A percentile compares a stretch with the other conserved stretches of the same genome.
These are phyloP conservation scores for Areca catechu DNA, from an alignment of 176 grass and related monocot genomes.

Conservation along the genomic window DNA sequence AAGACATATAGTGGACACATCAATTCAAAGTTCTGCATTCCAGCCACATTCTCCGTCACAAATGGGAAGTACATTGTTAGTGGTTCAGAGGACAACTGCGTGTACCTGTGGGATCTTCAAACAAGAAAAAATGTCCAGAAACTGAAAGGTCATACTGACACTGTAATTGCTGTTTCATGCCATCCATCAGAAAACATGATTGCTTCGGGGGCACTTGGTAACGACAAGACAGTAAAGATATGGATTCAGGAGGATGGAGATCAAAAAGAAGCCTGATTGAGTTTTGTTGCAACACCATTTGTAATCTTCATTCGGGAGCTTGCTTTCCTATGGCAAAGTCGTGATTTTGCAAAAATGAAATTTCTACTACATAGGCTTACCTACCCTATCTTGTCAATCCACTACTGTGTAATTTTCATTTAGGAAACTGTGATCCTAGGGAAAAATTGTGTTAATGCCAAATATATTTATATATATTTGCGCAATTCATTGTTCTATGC, in stretches of 20 bases:
- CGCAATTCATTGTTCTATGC: too few relatives aligned
- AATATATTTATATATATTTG: too few relatives aligned
- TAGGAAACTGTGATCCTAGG: too few relatives aligned
- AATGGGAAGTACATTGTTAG: conserved; percentile 87
- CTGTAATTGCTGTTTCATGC: conserved; percentile 69
- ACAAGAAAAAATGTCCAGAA: conserved; percentile 81
- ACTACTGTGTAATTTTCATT: too few relatives aligned
- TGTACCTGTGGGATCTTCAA: conserved; percentile 95
- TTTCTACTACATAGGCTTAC: too few relatives aligned
- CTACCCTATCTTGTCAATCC: too few relatives aligned
- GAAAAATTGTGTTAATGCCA: too few relatives aligned
- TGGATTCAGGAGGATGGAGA: conserved; percentile 71
- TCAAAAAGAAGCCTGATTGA: conserved; percentile 19
- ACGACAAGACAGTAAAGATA: conserved; percentile 79
- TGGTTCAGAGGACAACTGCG: conserved; percentile 77
- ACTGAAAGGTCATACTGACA: conserved; percentile 74
- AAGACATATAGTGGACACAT: conserved; percentile 87
- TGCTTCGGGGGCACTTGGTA: conserved; percentile 66
- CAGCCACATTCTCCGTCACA: conserved; percentile 72
- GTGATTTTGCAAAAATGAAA: too few relatives aligned
- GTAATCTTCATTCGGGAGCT: too few relatives aligned
- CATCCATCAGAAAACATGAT: conserved; percentile 85
- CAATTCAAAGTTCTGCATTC: conserved; percentile 77
- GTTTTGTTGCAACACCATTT: conserved; percentile 7
- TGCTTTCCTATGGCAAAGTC: too few relatives aligned